Percentiles rank a stretch among this genome's conserved stretches.
Conservation (phyloP, 176 grass and related monocot genomes). For the Triticum aestivum region DNA sequence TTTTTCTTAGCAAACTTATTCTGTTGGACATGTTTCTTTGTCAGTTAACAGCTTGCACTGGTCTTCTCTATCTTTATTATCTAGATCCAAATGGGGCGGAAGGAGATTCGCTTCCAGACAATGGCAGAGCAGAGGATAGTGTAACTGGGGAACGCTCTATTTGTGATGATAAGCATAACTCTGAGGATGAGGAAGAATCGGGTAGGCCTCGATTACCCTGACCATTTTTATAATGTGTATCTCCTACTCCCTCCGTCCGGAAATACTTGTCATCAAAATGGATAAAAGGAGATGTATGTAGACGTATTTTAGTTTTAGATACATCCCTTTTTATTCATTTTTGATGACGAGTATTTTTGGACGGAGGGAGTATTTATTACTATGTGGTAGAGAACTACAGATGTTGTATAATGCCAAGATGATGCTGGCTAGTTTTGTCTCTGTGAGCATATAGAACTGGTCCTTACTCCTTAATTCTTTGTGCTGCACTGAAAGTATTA, state of each 20-base stretch:
- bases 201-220: constrained; percentile 46
- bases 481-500: constrained; percentile 13
- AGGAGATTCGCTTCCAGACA: constrained; percentile 41
- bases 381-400: constrained; percentile 7
- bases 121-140: constrained; percentile 17
- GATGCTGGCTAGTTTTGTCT: constrained; percentile 15
- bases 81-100: constrained; percentile 75
- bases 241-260: neutral
- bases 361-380: neutral
- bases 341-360: too few species aligned
- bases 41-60: constrained; percentile 22
- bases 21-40: constrained; percentile 16
- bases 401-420: constrained; percentile 30
- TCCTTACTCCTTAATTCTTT: neutral
- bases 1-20: constrained; percentile 33
- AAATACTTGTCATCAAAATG: too few species aligned
- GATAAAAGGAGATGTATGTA: too few species aligned
- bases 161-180: constrained; percentile 51
- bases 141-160: constrained; percentile 18
- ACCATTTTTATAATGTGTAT: constrained; percentile 22
- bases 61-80: constrained; percentile 35
- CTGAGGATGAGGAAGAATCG: constrained; percentile 59
- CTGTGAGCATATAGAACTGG: neutral
- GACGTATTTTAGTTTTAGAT: too few species aligned
- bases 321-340: too few species aligned